Evolutionary conservation across 2,329 filamentous ascomycete genomes (phyloP), one percentile per base, ranked within the genome.

Genomic region (Xylaria sp.): DNA sequence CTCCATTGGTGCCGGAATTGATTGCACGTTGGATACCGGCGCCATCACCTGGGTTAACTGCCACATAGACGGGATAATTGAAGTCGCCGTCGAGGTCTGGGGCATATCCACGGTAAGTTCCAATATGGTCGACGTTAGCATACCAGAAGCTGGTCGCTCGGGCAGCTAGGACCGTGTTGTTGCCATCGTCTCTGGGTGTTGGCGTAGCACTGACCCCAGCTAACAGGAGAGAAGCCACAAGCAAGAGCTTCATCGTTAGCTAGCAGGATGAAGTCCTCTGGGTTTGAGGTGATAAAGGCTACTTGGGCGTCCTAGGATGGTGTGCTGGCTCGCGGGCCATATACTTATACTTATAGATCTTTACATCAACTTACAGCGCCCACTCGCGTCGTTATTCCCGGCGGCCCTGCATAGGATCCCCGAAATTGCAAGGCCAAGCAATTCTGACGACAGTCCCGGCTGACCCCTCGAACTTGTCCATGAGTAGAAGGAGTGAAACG

Each of bases 91-190:
- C 77, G 3, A 80, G 73, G 43, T 80, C 75, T 1, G 78, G 79
- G 1, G 78, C 77, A 55, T 72, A 79, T 6, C 78, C 78, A 7
- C 78, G 72, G 15, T 72, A 55, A 1, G 69, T 21, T 1, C 71
- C 73, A 0, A 72, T 73, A 59, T 80, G 79, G 53, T 80, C 77
- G 68, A 81, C 72, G 54, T 77, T 77, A 35, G 77, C 70, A 67
- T 80, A 80, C 76, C 78, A 80, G 66, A 76, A 80, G 47, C 67
- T 72, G 21, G 63, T 64, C 7, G 65, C 65, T n/a, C 57, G 44
- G 17, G 60, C 37, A 4, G 60, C 60, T 21, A 63, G 29, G 17
- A 51, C 17, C n/a, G 63, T 61, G 19, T 44, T 54, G 17, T 59
- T 60, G 37, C 37, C 57, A 54, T 60, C 54, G 3, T 40, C 55